Evolutionary conservation across 306 rosid species (phyloP).

Genomic region (Dalbergia cochinchinensis): DNA sequence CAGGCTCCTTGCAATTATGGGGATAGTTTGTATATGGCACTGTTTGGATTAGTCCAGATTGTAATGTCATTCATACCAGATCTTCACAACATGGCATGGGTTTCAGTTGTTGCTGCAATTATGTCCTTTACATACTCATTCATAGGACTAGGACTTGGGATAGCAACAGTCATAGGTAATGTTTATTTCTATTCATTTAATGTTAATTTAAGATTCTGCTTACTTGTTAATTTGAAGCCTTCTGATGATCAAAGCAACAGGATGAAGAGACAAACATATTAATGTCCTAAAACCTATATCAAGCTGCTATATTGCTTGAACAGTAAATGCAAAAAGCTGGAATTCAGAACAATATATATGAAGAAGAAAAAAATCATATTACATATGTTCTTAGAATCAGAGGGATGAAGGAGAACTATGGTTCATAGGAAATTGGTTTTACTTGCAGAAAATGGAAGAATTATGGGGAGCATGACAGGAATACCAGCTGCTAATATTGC

Average conservation of each 20-base stretch:
- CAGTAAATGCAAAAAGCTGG: not conserved
- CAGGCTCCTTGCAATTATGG: slow-evolving; percentile 67
- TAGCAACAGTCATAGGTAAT: slow-evolving; percentile 64
- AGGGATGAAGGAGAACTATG: not conserved
- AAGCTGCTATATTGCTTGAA: slow-evolving; percentile 7
- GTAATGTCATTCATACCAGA: slow-evolving; percentile 88
- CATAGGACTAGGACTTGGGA: slow-evolving; percentile 83
- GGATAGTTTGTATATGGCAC: slow-evolving; percentile 57
- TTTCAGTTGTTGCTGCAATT: slow-evolving; percentile 73
- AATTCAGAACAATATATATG: not conserved
- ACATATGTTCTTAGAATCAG: not conserved
- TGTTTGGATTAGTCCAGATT: slow-evolving; percentile 79
- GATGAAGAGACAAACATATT: slow-evolving; percentile 8
- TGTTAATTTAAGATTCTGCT: slow-evolving; percentile 9
- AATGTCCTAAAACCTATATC: slow-evolving; percentile 1
- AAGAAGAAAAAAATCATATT: not conserved
- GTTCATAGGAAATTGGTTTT: slow-evolving; percentile 32
- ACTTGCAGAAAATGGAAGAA: slow-evolving; percentile 74
- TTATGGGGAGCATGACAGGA: slow-evolving; percentile 78
- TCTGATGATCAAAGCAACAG: not conserved
- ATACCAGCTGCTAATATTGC: slow-evolving; percentile 51
- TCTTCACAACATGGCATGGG: slow-evolving; percentile 89
- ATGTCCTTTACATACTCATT: slow-evolving; percentile 84
- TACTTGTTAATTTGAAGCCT: slow-evolving; percentile 7
- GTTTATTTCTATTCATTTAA: slow-evolving; percentile 5